Base-by-base conservation (phyloP, 345 rosid species). In the Dipteronia sinensis region DNA sequence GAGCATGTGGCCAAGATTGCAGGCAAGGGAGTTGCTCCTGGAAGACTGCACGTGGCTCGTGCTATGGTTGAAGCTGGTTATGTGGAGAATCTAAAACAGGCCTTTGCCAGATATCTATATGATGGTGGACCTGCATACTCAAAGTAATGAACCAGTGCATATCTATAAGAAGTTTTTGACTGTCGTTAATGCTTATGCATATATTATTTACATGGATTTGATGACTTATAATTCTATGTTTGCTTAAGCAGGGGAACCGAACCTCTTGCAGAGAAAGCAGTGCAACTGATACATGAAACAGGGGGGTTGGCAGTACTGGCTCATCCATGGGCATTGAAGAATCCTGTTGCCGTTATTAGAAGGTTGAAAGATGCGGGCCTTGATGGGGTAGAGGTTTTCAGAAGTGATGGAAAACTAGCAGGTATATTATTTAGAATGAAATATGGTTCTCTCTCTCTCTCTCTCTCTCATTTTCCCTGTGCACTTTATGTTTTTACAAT, bases 101-200 rank as follows among this genome's bases (percentile, higher is more conserved):
- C 98, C 72, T 96, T 96, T 75, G 61, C 95, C 47, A 88, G 88
- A 81, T 96, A 92, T 80, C 88, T 96, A 71, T 83, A 87, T 74
- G 98, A 96, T 68, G 99, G 90, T 42, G 99, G 99, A 74, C 99
- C 98, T 78, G 98, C 99, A 67, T 96, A 96, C 81, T 86, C 90
- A 72, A 87, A 83, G 99, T 96, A 90, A 76, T 62, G 63, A 59
- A 59, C 78, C 53, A 53, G 23, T 80, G 63, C 64, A 20, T 34
- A 47, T 70, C 66, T 71, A 27, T 38, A 34, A 55, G 2, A 9
- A 12, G 72, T 64, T 76, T 71, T 55, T 53, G 44, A 23, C 27
- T 44, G 34, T 67, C 59, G 12, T 29, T 27, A 56, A 65, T 69
- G 67, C 69, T 71, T 61, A 55, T 69, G 38, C 38, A 34, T 34